Conservation (phyloP, 192 early-diverging fungal species). For the Thoreauomyces humboldtii region DNA sequence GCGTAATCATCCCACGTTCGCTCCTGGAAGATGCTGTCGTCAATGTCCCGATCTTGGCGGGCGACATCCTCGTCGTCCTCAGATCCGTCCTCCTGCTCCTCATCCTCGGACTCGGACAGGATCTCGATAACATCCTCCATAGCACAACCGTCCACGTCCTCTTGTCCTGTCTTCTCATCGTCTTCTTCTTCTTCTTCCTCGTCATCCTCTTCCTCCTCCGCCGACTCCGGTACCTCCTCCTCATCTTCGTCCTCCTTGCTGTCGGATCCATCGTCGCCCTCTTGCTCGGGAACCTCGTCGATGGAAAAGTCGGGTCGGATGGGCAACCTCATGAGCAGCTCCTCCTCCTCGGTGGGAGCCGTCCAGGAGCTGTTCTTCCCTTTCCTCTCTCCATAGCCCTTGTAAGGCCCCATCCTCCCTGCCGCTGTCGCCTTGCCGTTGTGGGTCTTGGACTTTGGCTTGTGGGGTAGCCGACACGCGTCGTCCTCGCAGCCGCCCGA, state of each 20-base stretch:
- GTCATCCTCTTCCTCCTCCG: conserved; percentile 9
- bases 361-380: neutral
- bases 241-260: conserved; percentile 9
- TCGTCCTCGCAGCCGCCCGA: conserved; percentile 17
- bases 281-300: neutral
- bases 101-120: conserved; percentile 17
- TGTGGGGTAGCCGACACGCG: conserved; percentile 27
- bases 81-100: too few species aligned
- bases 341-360: conserved; percentile 17
- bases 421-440: neutral
- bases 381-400: neutral
- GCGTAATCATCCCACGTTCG: too few species aligned
- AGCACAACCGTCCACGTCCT: neutral
- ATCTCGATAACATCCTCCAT: conserved; percentile 17
- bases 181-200: conserved; percentile 7
- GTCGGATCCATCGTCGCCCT: neutral
- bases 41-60: too few species aligned
- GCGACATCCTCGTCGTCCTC: too few species aligned
- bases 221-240: neutral
- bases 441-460: neutral
- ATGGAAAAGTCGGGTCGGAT: conserved; percentile 26
- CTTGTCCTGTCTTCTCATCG: conserved; percentile 3
- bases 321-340: conserved; percentile 18
- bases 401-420: conserved; percentile 1
- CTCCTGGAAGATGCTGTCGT: too few species aligned